Evolutionary conservation across 2,329 filamentous ascomycete genomes (phyloP).

Genomic region (Calonectria henricotiae): DNA sequence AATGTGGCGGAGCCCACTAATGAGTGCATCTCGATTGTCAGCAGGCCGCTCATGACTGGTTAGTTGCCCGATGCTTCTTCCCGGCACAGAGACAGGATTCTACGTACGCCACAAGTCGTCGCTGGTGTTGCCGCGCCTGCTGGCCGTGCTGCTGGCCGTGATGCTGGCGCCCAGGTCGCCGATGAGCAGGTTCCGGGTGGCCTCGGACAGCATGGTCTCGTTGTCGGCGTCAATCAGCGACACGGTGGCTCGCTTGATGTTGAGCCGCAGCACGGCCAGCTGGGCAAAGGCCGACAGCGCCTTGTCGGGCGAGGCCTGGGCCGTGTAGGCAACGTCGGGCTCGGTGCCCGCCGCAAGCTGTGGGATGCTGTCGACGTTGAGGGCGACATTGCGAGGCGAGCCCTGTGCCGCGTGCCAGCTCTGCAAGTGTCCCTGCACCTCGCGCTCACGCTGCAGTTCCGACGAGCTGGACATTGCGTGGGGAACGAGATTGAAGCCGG

Average conservation of each 20-base stretch:
- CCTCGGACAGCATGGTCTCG: slow-evolving; percentile 70
- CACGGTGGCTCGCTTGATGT: slow-evolving; percentile 66
- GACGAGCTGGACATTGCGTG: slow-evolving; percentile 49
- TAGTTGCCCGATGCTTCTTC: too few relatives aligned
- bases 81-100: slow-evolving; percentile 16
- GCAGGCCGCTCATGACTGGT: not conserved
- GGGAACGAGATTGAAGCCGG: not conserved
- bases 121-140: slow-evolving; percentile 27
- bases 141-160: not conserved
- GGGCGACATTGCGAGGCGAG: slow-evolving; percentile 54
- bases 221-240: slow-evolving; percentile 64
- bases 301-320: slow-evolving; percentile 57
- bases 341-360: slow-evolving; percentile 47
- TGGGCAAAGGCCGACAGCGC: slow-evolving; percentile 67
- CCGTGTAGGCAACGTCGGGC: slow-evolving; percentile 53
- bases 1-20: slow-evolving; percentile 52
- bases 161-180: slow-evolving; percentile 50
- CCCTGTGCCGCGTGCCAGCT: slow-evolving; percentile 56
- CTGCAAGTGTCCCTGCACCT: slow-evolving; percentile 55
- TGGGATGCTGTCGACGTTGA: slow-evolving; percentile 54
- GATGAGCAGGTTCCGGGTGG: slow-evolving; percentile 64
- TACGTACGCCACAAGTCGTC: slow-evolving; percentile 58
- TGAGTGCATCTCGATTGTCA: slow-evolving; percentile 4
- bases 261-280: slow-evolving; percentile 66
- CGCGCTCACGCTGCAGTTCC: slow-evolving; percentile 55